Percentiles rank a stretch among this genome's conserved stretches.
phyloP scores from a whole-genome alignment of 1,139 yeast species.

The Kodamaea fungicola region DNA sequence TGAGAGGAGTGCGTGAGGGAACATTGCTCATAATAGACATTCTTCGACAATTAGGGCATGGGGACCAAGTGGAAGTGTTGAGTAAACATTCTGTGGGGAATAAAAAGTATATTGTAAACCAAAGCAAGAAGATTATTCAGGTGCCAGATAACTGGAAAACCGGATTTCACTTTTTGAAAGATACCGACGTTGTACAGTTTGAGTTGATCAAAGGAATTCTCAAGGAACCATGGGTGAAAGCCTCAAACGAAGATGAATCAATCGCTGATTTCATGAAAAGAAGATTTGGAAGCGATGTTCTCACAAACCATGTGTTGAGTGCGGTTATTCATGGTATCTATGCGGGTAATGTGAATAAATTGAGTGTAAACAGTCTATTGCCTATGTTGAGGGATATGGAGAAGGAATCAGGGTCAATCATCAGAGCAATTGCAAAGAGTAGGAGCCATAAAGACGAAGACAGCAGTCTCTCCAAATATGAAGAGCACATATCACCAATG shows the following conservation, averaged over 20 bases:
- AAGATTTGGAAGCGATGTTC: slow-evolving; percentile 55
- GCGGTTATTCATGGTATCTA: slow-evolving; percentile 88
- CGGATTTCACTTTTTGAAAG: slow-evolving; percentile 35
- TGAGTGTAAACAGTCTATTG: slow-evolving; percentile 63
- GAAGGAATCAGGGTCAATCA: slow-evolving; percentile 55
- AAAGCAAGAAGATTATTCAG: slow-evolving; percentile 38
- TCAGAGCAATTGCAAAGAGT: slow-evolving; percentile 27
- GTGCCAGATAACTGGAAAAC: slow-evolving; percentile 48
- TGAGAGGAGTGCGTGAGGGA: slow-evolving; percentile 69
- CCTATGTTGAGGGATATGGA: slow-evolving; percentile 56
- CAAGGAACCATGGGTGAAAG: slow-evolving; percentile 38
- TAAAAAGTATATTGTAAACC: slow-evolving; percentile 54
- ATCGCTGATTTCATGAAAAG: slow-evolving; percentile 65
- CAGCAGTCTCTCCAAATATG: slow-evolving; percentile 23
- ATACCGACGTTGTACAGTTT: slow-evolving; percentile 32
- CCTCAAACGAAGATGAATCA: slow-evolving; percentile 55
- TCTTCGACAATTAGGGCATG: slow-evolving; percentile 40
- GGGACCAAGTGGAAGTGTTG: slow-evolving; percentile 48
- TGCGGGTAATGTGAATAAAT: slow-evolving; percentile 72
- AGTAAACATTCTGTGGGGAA: slow-evolving; percentile 52
- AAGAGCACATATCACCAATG: slow-evolving; percentile 29
- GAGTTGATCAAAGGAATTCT: slow-evolving; percentile 32
- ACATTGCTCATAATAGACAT: slow-evolving; percentile 59
- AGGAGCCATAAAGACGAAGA: slow-evolving; percentile 8
- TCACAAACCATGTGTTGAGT: slow-evolving; percentile 67